Evolutionary conservation across 2,329 filamentous ascomycete species (phyloP).

Genomic region (Xylariaceae sp.): DNA sequence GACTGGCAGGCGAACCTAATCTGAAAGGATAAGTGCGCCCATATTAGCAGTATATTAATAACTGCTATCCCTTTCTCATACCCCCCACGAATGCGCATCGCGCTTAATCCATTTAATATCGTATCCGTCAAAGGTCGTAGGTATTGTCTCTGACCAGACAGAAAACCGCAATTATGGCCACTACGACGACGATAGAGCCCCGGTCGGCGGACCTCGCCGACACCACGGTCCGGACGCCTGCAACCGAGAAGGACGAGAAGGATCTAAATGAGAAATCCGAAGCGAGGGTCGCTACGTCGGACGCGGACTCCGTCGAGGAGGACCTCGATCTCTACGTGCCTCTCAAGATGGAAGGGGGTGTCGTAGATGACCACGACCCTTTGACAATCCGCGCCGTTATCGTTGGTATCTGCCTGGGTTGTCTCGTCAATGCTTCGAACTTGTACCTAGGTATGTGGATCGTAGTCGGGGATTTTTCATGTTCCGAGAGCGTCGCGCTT

Average conservation of each 20-base stretch:
- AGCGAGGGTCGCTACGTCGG: slow-evolving; percentile 20
- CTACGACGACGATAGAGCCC: slow-evolving; percentile 27
- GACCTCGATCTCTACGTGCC: slow-evolving; percentile 46
- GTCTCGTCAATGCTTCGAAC: slow-evolving; percentile 60
- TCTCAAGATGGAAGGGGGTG: slow-evolving; percentile 40
- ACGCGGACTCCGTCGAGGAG: slow-evolving; percentile 33
- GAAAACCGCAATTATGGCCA: slow-evolving; percentile 28
- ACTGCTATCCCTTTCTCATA: slow-evolving; percentile 1
- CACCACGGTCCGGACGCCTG: slow-evolving; percentile 13
- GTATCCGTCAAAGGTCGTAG: slow-evolving; percentile 16
- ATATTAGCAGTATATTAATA: slow-evolving; percentile 12
- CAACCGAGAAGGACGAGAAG: slow-evolving; percentile 21
- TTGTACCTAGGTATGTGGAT: slow-evolving; percentile 56
- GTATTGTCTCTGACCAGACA: slow-evolving; percentile 18
- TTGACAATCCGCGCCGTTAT: slow-evolving; percentile 56
- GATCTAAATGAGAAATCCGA: slow-evolving; percentile 18
- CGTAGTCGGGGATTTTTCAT: slow-evolving; percentile 9
- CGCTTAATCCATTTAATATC: slow-evolving; percentile 6
- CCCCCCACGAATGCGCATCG: neutral
- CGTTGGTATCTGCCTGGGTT: slow-evolving; percentile 55
- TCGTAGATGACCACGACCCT: slow-evolving; percentile 43
- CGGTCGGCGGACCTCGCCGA: slow-evolving; percentile 28
- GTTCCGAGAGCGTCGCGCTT: neutral
- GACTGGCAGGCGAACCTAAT: slow-evolving; percentile 2
- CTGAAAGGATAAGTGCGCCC: neutral